Evolutionary conservation across 352 stramenopile genomes (phyloP), one percentile per base, ranked within the genome.

Genomic region (Pythium oligandrum): DNA sequence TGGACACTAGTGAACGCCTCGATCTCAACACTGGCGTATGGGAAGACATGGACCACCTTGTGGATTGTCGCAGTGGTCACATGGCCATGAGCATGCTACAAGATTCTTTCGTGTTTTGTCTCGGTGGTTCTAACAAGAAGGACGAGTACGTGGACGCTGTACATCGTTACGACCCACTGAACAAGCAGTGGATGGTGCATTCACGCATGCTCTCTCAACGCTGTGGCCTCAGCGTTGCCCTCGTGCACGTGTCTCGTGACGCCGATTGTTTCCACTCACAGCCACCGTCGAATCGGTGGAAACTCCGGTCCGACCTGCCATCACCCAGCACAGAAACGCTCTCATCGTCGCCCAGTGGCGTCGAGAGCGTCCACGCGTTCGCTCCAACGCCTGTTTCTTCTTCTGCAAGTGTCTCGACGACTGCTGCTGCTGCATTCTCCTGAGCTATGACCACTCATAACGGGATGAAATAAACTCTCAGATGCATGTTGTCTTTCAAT

Each of bases 51-150:
- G 70, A 80, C 34, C 44, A 71, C 3, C 86, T 90, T 38, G 65
- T 78, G 8, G 77, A 87, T 57, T 79, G 66, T 35, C 73, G 78
- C 11, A 88, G 80, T 39, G 80, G 80, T 33, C 80, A 90, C 34
- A 75, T 74, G 3, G 80, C 77, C 0, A 66, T 86, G 32, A 71
- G 70, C 4, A 78, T 86, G 51, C 55, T 88, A 4, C 63, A 67
- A 6, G 75, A 88, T 40, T 84, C 75, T 32, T 90, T 87, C 31
- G 44, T 88, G n/a, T 88, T 86, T 50, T 78, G 67, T 31, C 52
- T 88, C 5, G 80, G 80, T 2, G 80, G 80, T n/a, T 87, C 80
- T 33, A 87, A 86, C 59, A 83, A 86, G 52, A 86, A 86, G 42
- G 79, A 90, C 55, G 77, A 86, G 56, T 86, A 88, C 45, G 43